Conservation (phyloP, 2,329 filamentous ascomycete genomes). For the Zarea fungicola region DNA sequence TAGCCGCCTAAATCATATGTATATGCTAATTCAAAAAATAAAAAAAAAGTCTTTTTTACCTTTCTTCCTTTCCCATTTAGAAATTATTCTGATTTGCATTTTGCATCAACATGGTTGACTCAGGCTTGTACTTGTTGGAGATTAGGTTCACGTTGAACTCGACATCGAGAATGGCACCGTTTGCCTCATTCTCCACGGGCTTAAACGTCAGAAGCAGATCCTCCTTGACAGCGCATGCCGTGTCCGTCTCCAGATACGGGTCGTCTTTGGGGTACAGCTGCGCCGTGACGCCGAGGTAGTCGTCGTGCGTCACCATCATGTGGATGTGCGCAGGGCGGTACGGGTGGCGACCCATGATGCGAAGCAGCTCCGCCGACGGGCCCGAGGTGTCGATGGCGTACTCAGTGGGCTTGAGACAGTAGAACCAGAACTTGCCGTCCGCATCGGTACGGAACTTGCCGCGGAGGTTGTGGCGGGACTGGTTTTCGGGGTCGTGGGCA, state of each 20-base stretch:
- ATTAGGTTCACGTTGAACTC: slow-evolving; percentile 3
- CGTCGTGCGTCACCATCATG: slow-evolving; percentile 5
- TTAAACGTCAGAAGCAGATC: not conserved
- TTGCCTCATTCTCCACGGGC: not conserved
- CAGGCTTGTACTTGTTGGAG: slow-evolving; percentile 5
- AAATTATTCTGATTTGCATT: slow-evolving; percentile 4
- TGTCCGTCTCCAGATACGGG: slow-evolving; percentile 2
- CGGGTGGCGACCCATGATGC: slow-evolving; percentile 2
- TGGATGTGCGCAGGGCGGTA: slow-evolving; percentile 1
- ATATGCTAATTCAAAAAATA: too few relatives aligned
- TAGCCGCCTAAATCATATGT: not conserved
- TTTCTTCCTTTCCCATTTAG: not conserved
- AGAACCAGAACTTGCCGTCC: slow-evolving; percentile 66
- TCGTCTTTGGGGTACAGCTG: not conserved
- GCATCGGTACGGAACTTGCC: slow-evolving; percentile 69
- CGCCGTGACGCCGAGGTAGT: not conserved
- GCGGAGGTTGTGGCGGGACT: slow-evolving; percentile 67
- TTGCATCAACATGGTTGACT: slow-evolving; percentile 1
- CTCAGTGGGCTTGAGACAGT: too few relatives aligned
- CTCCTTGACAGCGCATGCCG: slow-evolving; percentile 4
- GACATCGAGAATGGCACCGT: not conserved
- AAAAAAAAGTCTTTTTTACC: too few relatives aligned
- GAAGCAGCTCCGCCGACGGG: not conserved
- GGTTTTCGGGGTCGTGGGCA: slow-evolving; percentile 67
- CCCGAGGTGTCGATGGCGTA: slow-evolving; percentile 1